Evolutionary conservation across 345 rosid species (phyloP).

Genomic region (Ricinus communis): DNA sequence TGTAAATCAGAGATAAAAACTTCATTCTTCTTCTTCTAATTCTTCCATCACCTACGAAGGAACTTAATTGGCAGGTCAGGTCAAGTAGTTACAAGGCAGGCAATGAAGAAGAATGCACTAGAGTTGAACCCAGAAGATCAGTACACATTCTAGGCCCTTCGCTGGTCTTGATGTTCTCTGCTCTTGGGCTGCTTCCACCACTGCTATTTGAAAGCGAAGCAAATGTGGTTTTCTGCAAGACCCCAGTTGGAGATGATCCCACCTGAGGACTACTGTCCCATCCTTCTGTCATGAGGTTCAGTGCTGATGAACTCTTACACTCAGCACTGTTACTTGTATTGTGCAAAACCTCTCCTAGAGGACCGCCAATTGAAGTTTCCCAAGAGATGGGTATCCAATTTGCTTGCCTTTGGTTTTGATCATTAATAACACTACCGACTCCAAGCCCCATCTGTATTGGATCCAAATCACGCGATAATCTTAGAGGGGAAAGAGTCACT

Average conservation of each 20-base stretch:
- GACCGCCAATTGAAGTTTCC: slow-evolving; percentile 68
- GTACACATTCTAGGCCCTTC: slow-evolving; percentile 39
- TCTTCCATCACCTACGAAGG: neutral
- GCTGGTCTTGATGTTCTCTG: slow-evolving; percentile 33
- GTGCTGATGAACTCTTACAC: slow-evolving; percentile 42
- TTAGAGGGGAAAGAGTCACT: slow-evolving; percentile 42
- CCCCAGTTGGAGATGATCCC: slow-evolving; percentile 77
- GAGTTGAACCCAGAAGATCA: slow-evolving; percentile 31
- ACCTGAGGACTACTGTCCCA: slow-evolving; percentile 53
- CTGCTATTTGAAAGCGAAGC: slow-evolving; percentile 78
- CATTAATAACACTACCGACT: slow-evolving; percentile 37
- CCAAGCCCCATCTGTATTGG: slow-evolving; percentile 58
- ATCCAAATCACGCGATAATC: slow-evolving; percentile 43
- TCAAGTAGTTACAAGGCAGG: slow-evolving; percentile 27
- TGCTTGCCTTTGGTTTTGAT: slow-evolving; percentile 42
- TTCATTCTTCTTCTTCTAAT: neutral
- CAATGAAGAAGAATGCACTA: slow-evolving; percentile 31
- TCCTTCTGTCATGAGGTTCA: slow-evolving; percentile 53
- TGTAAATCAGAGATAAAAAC: neutral
- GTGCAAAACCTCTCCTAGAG: slow-evolving; percentile 68
- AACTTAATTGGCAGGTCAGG: neutral
- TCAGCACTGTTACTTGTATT: slow-evolving; percentile 41
- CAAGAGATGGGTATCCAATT: slow-evolving; percentile 61
- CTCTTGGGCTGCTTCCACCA: slow-evolving; percentile 69
- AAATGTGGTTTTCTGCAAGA: slow-evolving; percentile 63